Evolutionary conservation across 768 basidiomycete genomes (phyloP), one percentile per base, ranked within the genome.

Genomic region (Panus rudis): DNA sequence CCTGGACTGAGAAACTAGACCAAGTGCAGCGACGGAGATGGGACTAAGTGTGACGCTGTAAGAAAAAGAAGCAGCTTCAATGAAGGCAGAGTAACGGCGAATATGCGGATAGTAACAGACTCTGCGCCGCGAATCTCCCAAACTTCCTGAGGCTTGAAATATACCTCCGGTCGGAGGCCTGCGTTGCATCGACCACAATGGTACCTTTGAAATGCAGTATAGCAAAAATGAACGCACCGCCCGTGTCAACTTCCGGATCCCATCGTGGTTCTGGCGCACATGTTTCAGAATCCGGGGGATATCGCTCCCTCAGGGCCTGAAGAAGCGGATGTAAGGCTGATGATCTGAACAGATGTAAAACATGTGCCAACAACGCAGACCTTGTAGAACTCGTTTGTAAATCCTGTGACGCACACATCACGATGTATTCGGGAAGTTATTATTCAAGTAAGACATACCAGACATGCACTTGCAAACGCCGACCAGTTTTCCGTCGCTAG

Each of bases 391-490:
- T 63, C 66, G 59, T 92, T 91, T 22, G 86, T 79, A 63, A 96
- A 96, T 3, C 90, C 90, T 80, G 59, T 32, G 23, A 47, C 20
- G 13, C 12, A 31, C 4, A 17, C 24, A 26, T 37, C 37, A 30
- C 35, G 22, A 40, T 40, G 23, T 14, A 26, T 20, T 38, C 19
- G 5, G 21, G 8, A 12, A 17, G 7, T 8, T 14, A 25, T 39
- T 23, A 26, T 49, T 23, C 46, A 42, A 48, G 37, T 23, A 38
- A 41, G 35, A 58, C 72, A 47, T 50, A 80, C 85, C 84, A 48
- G 84, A 88, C 80, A 90, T 86, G 70, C 87, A 91, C 63, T 96
- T 93, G 61, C 88, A 91, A 14, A 92, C 73, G 2, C 85, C 91
- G 33, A 89, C 79, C 42, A 81, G 64, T 43, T 64, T 72, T 22